Evolutionary conservation across 2,329 filamentous ascomycete genomes (phyloP), one percentile per base, ranked within the genome.

Genomic region (Aspergillus sp.): DNA sequence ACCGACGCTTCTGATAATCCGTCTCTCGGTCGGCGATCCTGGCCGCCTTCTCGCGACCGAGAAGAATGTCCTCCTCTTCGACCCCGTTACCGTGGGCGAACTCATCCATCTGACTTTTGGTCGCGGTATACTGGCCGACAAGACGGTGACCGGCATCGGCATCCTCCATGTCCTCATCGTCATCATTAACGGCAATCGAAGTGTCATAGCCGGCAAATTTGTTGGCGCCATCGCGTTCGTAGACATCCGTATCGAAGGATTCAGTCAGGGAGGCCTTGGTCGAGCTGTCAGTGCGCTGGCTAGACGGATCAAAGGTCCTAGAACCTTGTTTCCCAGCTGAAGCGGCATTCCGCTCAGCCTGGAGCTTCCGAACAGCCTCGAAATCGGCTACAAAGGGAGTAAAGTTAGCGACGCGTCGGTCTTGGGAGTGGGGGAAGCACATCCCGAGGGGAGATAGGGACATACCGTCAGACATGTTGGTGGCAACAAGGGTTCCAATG

Each of bases 1-100:
- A 96, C 60, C 93, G 88, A 66, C 93, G 91, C 79, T 96, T 96
- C 79, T 99, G 96, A 75, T 99, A 99, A 73, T 98, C 94, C 64
- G 92, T 96, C 81, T 98, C 94, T 70, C 95, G 90, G 73, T 96
- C 94, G 62, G 89, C 84, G 72, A 99, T 98, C 69, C 94, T 89
- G 59, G 90, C 92, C 75, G 92, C 91, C 78, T 94, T 91, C 81
- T 98, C 95, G 67, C 89, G 87, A 49, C 90, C 90, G 54, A 92
- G 84, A 63, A 99, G 82, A 6, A 94, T 89, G 71, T 99, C 96
- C 60, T 94, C 92, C 78, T 97, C 94, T 74, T 96, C 94, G 26
- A 94, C 91, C 49, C 91, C 93, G 63, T 84, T 83, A 57, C 93
- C 93, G 56, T 86, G 87, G 24, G 94, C 89, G 78, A 96, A 96